A percentile compares a stretch with the other conserved stretches of the same genome.
Conservation (phyloP, 2,329 filamentous ascomycete species). For the Verticillium nubilum region DNA sequence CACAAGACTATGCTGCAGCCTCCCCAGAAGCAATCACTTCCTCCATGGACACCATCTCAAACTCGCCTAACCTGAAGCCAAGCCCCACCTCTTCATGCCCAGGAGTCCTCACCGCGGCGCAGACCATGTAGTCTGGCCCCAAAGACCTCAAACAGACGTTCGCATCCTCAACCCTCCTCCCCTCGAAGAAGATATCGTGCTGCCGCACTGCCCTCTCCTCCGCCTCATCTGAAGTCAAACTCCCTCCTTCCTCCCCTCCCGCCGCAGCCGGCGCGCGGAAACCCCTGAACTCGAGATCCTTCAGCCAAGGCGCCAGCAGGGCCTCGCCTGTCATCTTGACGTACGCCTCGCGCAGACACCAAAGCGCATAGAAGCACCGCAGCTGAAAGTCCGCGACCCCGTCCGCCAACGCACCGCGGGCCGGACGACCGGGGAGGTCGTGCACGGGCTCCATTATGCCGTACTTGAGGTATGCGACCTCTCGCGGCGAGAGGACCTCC, state of each 20-base stretch:
- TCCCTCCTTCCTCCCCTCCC: constrained; percentile 20
- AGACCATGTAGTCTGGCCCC: constrained; percentile 48
- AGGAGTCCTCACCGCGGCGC: constrained; percentile 42
- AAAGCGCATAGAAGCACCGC: constrained; percentile 69
- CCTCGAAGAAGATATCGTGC: constrained; percentile 33
- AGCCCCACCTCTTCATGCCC: constrained; percentile 28
- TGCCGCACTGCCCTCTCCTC: constrained; percentile 25
- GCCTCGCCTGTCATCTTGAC: constrained; percentile 81
- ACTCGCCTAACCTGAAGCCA: constrained; percentile 32
- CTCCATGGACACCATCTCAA: constrained; percentile 36
- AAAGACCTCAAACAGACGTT: constrained; percentile 38
- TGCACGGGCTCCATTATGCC: constrained; percentile 20
- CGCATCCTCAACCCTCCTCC: constrained; percentile 31
- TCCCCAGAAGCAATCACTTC: constrained; percentile 40
- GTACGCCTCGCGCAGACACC: constrained; percentile 76
- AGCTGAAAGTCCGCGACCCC: constrained; percentile 55
- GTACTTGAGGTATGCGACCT: constrained; percentile 56
- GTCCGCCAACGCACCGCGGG: constrained; percentile 21
- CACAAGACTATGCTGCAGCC: neutral
- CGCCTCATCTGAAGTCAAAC: constrained; percentile 19
- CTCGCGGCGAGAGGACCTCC: constrained; percentile 61
- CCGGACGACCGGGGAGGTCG: constrained; percentile 13
- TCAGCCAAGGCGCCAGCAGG: constrained; percentile 67
- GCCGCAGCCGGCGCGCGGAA: constrained; percentile 49
- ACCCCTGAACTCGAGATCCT: constrained; percentile 61